Base-by-base conservation (phyloP, 805 yeast species). In the Lipomyces kockii region DNA sequence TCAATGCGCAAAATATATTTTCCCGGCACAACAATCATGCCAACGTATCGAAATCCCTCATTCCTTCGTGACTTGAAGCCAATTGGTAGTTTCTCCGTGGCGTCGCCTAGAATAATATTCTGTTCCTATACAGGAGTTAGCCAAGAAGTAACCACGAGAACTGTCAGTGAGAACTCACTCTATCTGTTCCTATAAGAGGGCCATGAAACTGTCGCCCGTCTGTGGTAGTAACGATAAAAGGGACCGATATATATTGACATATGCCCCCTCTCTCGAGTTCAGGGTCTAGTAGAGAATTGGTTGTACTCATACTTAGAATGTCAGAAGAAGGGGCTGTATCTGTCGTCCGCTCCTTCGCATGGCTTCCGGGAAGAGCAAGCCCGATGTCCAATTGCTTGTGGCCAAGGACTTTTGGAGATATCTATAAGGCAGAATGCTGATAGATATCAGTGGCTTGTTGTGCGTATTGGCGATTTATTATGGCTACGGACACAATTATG, bases 221-320 rank as follows among this genome's bases (percentile, higher is more conserved):
- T 39, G 61, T 64, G 20, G 57, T 69, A 14, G 70, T 60, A 20
- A 68, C 69, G 29, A 58, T 32, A 25, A 71, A 27, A 25, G 65
- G 63, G 3, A 61, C 62, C 3, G 63, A 57, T 46, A 71, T 49
- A 29, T 60, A 71, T 53, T 43, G 53, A 34, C 32, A 43, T 14
- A 69, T 76, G 71, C 85, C 86, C 34, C 49, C 49, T 43, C 22
- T 25, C 2, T n/a, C 14, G 12, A 43, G 6, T 25, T 43, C 49
- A 43, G 49, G 49, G 11, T 43, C 20, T 17, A 6, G 49, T n/a
- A n/a, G 49, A 43, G 49, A n/a, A 43, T 43, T 43, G 20, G 22
- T 6, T 8, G 22, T 43, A 43, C 20, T 43, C 49, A 43, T 43
- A n/a, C 49, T 43, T n/a, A 43, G 22, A 6, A 17, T 37, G 49